A percentile compares a stretch with the other conserved stretches of the same genome.
phyloP scores from a whole-genome alignment of 2,329 filamentous ascomycete genomes.

The Pestalotiopsis sp. region DNA sequence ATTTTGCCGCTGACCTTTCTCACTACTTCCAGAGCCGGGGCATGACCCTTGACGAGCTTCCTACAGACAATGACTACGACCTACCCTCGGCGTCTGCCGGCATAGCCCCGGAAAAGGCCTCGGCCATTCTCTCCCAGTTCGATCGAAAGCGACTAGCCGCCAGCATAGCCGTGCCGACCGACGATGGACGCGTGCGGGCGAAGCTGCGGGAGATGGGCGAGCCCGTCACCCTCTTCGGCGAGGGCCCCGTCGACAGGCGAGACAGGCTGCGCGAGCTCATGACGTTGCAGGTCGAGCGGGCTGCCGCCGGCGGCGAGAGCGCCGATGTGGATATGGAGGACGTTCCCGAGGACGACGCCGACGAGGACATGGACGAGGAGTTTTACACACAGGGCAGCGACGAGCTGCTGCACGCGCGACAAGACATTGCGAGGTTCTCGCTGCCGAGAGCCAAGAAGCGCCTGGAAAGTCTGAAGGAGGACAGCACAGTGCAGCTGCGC shows the following conservation, averaged over 20 bases:
- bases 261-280: constrained; percentile 84
- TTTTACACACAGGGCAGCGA: constrained; percentile 88
- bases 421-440: constrained; percentile 80
- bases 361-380: constrained; percentile 84
- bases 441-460: constrained; percentile 80
- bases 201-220: constrained; percentile 86
- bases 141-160: constrained; percentile 88
- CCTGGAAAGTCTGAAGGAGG: constrained; percentile 75
- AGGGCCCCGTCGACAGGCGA: constrained; percentile 82
- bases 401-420: constrained; percentile 74
- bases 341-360: constrained; percentile 57
- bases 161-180: constrained; percentile 88
- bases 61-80: constrained; percentile 81
- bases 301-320: constrained; percentile 46
- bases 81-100: constrained; percentile 68
- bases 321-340: constrained; percentile 67
- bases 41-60: constrained; percentile 44
- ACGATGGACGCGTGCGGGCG: constrained; percentile 83
- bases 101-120: constrained; percentile 78
- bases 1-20: constrained; percentile 32
- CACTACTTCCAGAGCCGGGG: constrained; percentile 30
- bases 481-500: constrained; percentile 80
- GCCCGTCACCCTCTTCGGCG: constrained; percentile 92
- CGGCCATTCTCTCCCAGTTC: constrained; percentile 84
- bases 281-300: constrained; percentile 70